A percentile compares a stretch with the other conserved stretches of the same genome.
Conservation (phyloP, 805 yeast species). For the Ogataea polymorpha region DNA sequence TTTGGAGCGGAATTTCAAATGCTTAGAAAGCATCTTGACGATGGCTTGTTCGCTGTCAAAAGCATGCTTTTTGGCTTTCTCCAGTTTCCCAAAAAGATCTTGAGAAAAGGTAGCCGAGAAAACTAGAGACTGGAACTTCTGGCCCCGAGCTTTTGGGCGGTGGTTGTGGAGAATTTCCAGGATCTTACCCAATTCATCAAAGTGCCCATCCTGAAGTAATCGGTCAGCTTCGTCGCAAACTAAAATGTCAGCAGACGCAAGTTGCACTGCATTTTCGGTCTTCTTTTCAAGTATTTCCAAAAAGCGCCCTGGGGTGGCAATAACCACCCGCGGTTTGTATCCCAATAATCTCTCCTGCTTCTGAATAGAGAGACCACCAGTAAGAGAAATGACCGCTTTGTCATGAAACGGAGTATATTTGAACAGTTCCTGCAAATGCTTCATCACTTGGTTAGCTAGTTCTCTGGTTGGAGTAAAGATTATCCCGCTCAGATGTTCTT, state of each 20-base stretch:
- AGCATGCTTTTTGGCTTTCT: conserved; percentile 36
- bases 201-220: conserved; percentile 91
- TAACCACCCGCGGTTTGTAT: conserved; percentile 74
- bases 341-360: conserved; percentile 81
- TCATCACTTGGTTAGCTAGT: conserved; percentile 87
- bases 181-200: conserved; percentile 84
- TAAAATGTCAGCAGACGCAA: conserved; percentile 46
- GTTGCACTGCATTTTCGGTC: conserved; percentile 39
- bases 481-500: conserved; percentile 61
- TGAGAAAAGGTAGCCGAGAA: conserved; percentile 91
- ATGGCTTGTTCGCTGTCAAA: conserved; percentile 52
- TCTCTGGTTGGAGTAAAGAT: conserved; percentile 96
- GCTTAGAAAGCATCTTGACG: conserved; percentile 58
- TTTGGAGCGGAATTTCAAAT: conserved; percentile 63
- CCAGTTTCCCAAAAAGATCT: conserved; percentile 76
- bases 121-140: conserved; percentile 79
- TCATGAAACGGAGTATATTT: conserved; percentile 42
- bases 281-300: conserved; percentile 73
- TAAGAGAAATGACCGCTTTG: conserved; percentile 64
- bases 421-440: conserved; percentile 63
- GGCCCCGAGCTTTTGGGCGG: conserved; percentile 39
- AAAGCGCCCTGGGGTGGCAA: conserved; percentile 95
- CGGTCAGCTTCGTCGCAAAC: conserved; percentile 97
- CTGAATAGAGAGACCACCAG: conserved; percentile 94
- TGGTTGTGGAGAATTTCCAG: conserved; percentile 57